Evolutionary conservation across 352 stramenopile genomes (phyloP).

Genomic region (Globisporangium viniferum): DNA sequence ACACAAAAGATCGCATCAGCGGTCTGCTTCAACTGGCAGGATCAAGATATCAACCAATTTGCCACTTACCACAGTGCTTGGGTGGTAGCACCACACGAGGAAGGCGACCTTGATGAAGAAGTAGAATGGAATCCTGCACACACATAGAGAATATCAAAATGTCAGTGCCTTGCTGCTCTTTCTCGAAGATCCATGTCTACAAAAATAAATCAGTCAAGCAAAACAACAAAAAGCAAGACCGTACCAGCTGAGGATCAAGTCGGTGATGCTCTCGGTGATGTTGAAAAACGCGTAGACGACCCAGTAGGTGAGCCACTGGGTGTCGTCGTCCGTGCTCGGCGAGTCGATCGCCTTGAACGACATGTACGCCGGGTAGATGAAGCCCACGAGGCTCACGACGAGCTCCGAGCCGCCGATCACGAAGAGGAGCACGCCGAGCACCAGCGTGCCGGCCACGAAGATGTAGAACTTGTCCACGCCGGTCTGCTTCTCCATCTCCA

Average conservation of each 20-base stretch:
- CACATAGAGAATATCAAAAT: not conserved
- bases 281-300: constrained; percentile 97
- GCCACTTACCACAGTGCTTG: constrained; percentile 48
- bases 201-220: constrained; percentile 2
- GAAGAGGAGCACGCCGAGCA: constrained; percentile 70
- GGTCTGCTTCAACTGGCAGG: not conserved
- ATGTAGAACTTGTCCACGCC: constrained; percentile 89
- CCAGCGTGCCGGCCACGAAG: constrained; percentile 42
- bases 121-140: constrained; percentile 75
- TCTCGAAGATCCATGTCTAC: not conserved
- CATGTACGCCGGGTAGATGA: constrained; percentile 87
- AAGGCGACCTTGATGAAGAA: constrained; percentile 87
- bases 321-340: constrained; percentile 67
- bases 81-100: constrained; percentile 85
- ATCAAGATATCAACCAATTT: too few species aligned
- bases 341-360: constrained; percentile 89
- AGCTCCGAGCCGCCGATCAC: constrained; percentile 75
- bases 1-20: not conserved
- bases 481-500: constrained; percentile 82
- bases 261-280: constrained; percentile 89
- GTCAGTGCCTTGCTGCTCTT: not conserved
- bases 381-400: constrained; percentile 79
- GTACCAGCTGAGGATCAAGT: constrained; percentile 77
- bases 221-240: constrained; percentile 4
- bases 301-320: constrained; percentile 90